Conservation (phyloP, 345 rosid genomes). For the Hibiscus trionum region DNA sequence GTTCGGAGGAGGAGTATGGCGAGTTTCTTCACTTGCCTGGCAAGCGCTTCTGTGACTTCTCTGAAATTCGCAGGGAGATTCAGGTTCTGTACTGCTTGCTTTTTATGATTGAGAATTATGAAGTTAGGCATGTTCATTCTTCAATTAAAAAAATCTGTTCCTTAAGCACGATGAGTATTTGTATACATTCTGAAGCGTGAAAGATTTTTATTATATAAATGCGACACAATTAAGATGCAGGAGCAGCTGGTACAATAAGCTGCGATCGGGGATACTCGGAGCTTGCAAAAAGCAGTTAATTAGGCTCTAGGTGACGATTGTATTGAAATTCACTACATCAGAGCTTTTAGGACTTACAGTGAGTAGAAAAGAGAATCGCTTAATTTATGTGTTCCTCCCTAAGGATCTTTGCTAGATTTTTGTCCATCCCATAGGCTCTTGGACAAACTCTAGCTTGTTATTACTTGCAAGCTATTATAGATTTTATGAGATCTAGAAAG, state of each 20-base stretch:
- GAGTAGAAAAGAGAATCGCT: background rate
- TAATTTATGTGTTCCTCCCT: background rate
- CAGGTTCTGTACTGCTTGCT: constrained; percentile 37
- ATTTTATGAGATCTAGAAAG: background rate
- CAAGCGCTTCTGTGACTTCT: constrained; percentile 72
- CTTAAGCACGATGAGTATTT: background rate
- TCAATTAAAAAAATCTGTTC: background rate
- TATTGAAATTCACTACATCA: background rate
- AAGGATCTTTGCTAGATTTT: background rate
- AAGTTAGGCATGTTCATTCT: background rate
- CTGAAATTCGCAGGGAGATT: constrained; percentile 90
- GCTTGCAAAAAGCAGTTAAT: background rate
- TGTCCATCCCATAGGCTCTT: background rate
- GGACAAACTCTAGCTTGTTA: background rate
- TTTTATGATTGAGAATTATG: background rate
- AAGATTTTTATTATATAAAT: background rate
- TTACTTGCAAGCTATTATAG: background rate
- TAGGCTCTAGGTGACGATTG: background rate
- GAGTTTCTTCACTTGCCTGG: constrained; percentile 89
- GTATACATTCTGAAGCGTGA: background rate
- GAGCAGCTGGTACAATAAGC: background rate
- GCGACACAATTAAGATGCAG: background rate
- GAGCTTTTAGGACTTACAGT: background rate
- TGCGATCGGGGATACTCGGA: background rate
- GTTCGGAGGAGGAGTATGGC: constrained; percentile 80